Base-by-base conservation (phyloP, 2,329 filamentous ascomycete species). In the Colletotrichum spinosum region DNA sequence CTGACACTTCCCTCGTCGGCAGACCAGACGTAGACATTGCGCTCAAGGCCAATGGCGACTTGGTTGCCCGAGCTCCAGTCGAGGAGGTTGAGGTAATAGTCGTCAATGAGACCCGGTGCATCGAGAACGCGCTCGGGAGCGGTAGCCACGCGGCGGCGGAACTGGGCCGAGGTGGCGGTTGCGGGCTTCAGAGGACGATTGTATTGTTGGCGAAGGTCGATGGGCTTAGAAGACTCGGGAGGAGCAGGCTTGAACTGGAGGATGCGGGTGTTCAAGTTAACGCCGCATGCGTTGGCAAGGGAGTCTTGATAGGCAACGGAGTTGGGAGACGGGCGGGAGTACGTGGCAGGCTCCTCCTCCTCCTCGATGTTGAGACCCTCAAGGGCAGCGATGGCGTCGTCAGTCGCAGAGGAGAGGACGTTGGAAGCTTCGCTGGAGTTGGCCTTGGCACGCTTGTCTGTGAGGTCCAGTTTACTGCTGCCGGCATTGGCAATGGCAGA, bases 51-150 rank as follows among this genome's bases (percentile, higher is more conserved):
- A 76, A 99, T 98, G 53, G 96, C 96, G 59, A 99, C 95, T 80
- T 99, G 96, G 84, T 99, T 99, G 67, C 92, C 91, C 7, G 94
- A 96, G 76, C 94, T 97, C 96, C 96, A 99, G 83, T 99, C 96
- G 34, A 99, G 89, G 44, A 99, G 86, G 84, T 99, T 99, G 72
- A 99, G 91, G 79, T 99, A 99, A 86, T 98, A 99, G 82, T 99
- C 96, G 74, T 99, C 96, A 67, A 98, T 92, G 57, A 99, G 88
- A 60, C 95, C 96, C 6, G 96, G 96, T 5, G 96, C 96, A 79
- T 99, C 96, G 34, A 99, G 88, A 12, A 99, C 96, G 69, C 96
- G 92, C 81, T 99, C 96, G 10, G 96, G 96, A 11, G 95, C 94
- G 8, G 96, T 97, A 57, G 96, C 92, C 65, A 99, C 93, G 72